phyloP scores from a whole-genome alignment of 345 rosid species.

The Brassica juncea region DNA sequence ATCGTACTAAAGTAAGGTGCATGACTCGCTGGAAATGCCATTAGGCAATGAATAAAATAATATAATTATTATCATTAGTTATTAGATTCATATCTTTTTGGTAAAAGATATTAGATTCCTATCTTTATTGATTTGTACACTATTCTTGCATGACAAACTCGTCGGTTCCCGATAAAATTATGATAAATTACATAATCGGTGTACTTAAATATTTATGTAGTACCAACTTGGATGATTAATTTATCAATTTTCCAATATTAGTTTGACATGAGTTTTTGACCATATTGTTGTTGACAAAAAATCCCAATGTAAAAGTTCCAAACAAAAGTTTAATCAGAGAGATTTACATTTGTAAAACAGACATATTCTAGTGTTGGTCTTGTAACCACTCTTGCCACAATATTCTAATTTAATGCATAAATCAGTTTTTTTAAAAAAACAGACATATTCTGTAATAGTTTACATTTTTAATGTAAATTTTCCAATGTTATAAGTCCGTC shows the following conservation, averaged over 20 bases:
- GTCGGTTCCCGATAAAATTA: constrained; percentile 13
- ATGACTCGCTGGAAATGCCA: constrained; percentile 16
- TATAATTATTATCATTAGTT: background rate
- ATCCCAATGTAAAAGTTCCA: background rate
- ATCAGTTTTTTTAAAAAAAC: too few relatives aligned
- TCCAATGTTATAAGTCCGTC: too few relatives aligned
- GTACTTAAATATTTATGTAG: background rate
- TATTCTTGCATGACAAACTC: constrained; percentile 32
- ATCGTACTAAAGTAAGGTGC: constrained; percentile 19
- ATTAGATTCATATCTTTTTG: constrained; percentile 19
- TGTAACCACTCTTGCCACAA: too few relatives aligned
- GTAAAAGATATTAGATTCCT: too few relatives aligned
- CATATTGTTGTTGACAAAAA: background rate
- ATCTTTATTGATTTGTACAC: constrained; percentile 25
- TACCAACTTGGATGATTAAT: constrained; percentile 13
- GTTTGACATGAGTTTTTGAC: background rate
- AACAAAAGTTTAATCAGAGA: background rate
- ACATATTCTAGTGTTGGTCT: too few relatives aligned
- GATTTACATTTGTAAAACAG: too few relatives aligned
- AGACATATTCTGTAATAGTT: too few relatives aligned
- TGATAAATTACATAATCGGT: background rate
- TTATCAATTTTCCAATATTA: background rate
- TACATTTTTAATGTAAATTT: too few relatives aligned
- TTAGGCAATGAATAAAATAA: background rate
- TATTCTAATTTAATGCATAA: too few relatives aligned